These are phyloP conservation scores for Malbranchea cinnamomea DNA, from an alignment of 2,329 filamentous ascomycete genomes.

Conservation along the genomic window DNA sequence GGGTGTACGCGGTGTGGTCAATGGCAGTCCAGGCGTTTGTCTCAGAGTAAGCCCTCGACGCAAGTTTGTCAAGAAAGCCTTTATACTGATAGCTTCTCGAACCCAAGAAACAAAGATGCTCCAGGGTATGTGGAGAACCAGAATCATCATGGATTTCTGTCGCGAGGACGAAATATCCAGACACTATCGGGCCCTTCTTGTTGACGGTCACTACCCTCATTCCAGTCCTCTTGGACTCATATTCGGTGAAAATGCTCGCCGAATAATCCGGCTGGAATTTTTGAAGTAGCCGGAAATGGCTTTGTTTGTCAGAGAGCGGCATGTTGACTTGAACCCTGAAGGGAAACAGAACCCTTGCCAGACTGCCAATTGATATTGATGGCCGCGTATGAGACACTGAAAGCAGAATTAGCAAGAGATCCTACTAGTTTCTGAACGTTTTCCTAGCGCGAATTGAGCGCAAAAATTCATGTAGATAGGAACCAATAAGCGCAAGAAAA, in stretches of 20 bases:
- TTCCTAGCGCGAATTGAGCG: too few relatives aligned
- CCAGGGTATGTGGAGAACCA: constrained; percentile 75
- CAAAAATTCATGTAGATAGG: too few relatives aligned
- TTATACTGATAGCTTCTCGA: constrained; percentile 91
- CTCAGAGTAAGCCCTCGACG: constrained; percentile 78
- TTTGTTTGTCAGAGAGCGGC: too few relatives aligned
- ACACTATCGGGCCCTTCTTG: constrained; percentile 83
- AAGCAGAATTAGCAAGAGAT: too few relatives aligned
- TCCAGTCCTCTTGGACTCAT: constrained; percentile 86
- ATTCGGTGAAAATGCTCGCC: constrained; percentile 75
- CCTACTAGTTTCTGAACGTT: too few relatives aligned
- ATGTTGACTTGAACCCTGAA: constrained; percentile 38
- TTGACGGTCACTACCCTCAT: constrained; percentile 91
- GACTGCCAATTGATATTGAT: too few relatives aligned
- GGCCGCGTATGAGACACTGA: too few relatives aligned
- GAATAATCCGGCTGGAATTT: constrained; percentile 83
- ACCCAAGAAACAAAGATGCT: constrained; percentile 75
- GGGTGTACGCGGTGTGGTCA: constrained; percentile 89
- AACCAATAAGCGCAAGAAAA: too few relatives aligned
- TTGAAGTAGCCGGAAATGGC: constrained; percentile 67
- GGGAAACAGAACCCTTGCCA: too few relatives aligned
- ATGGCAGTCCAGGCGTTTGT: constrained; percentile 97
- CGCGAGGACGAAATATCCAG: constrained; percentile 86
- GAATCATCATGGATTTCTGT: constrained; percentile 98
- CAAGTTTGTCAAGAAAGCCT: constrained; percentile 84